A percentile compares a stretch with the other conserved stretches of the same genome.
These are phyloP conservation scores for Trypanosomatidae sp. DNA, from an alignment of 208 protist genomes.

Conservation along the genomic window DNA sequence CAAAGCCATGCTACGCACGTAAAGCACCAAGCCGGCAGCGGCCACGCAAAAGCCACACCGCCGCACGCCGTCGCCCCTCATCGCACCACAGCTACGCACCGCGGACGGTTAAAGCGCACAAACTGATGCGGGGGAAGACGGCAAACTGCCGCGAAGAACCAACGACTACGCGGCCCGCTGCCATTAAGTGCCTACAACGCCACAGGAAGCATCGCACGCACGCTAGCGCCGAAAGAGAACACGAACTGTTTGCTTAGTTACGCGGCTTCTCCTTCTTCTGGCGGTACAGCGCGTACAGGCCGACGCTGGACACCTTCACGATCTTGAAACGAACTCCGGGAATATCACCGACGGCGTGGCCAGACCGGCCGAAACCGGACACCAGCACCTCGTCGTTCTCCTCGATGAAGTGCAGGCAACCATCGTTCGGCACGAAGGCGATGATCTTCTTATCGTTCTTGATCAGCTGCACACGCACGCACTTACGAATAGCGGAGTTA, in stretches of 20 bases:
- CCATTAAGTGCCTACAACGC: too few relatives aligned
- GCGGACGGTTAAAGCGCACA: too few relatives aligned
- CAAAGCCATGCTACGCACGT: too few relatives aligned
- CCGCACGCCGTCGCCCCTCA: too few relatives aligned
- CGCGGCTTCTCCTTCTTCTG: conserved; percentile 99
- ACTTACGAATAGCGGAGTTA: conserved; percentile 99
- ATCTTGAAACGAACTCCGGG: conserved; percentile 99
- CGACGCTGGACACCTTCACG: conserved; percentile 98
- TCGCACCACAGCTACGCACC: too few relatives aligned
- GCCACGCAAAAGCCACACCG: too few relatives aligned
- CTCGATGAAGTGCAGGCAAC: conserved; percentile 99
- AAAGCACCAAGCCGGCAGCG: too few relatives aligned
- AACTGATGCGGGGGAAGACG: too few relatives aligned
- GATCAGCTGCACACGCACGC: conserved; percentile 99
- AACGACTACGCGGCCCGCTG: too few relatives aligned
- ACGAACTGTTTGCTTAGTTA: conserved; percentile 1
- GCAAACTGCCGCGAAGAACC: too few relatives aligned
- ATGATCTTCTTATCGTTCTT: conserved; percentile 99
- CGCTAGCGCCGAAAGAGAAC: neutral
- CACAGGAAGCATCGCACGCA: too few relatives aligned
- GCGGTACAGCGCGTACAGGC: conserved; percentile 97
- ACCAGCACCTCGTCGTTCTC: conserved; percentile 99
- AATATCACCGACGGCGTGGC: conserved; percentile 99
- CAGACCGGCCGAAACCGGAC: conserved; percentile 98
- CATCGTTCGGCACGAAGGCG: conserved; percentile 99